Conservation (phyloP, 768 basidiomycete species). For the Suillus brevipes region DNA sequence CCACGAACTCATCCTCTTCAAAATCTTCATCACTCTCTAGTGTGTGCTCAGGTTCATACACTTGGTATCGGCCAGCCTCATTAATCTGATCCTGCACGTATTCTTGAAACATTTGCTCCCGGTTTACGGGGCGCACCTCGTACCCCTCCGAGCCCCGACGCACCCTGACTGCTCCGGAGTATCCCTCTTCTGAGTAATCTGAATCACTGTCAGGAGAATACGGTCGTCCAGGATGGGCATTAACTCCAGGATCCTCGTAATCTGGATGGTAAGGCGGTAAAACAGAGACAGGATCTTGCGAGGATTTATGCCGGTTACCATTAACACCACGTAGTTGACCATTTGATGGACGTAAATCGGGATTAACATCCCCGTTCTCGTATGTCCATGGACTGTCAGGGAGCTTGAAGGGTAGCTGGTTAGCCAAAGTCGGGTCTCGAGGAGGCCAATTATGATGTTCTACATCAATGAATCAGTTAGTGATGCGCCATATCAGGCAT, state of each 20-base stretch:
- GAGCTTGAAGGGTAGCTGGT: slow-evolving; percentile 45
- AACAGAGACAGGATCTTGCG: slow-evolving; percentile 41
- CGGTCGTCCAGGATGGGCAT: slow-evolving; percentile 23
- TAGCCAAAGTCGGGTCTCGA: slow-evolving; percentile 49
- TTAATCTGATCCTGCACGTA: slow-evolving; percentile 57
- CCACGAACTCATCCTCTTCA: slow-evolving; percentile 14
- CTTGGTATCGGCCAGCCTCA: slow-evolving; percentile 61
- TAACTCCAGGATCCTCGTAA: slow-evolving; percentile 44
- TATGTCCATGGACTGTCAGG: slow-evolving; percentile 84
- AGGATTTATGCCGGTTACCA: slow-evolving; percentile 19
- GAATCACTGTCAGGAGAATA: slow-evolving; percentile 21
- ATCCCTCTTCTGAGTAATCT: slow-evolving; percentile 34
- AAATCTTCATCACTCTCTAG: slow-evolving; percentile 47
- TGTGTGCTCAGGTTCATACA: slow-evolving; percentile 62
- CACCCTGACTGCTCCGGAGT: slow-evolving; percentile 38
- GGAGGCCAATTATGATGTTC: slow-evolving; percentile 69
- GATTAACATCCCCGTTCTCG: slow-evolving; percentile 75
- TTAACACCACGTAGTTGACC: slow-evolving; percentile 33
- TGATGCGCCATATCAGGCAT: slow-evolving; percentile 20
- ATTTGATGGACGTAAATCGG: slow-evolving; percentile 67
- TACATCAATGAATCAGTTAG: slow-evolving; percentile 26
- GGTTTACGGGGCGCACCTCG: slow-evolving; percentile 60
- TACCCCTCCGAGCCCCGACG: slow-evolving; percentile 83
- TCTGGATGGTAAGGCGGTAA: slow-evolving; percentile 81
- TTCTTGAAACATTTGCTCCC: slow-evolving; percentile 63